phyloP scores from a whole-genome alignment of 2,329 filamentous ascomycete genomes.

The Aureobasidium sp. region DNA sequence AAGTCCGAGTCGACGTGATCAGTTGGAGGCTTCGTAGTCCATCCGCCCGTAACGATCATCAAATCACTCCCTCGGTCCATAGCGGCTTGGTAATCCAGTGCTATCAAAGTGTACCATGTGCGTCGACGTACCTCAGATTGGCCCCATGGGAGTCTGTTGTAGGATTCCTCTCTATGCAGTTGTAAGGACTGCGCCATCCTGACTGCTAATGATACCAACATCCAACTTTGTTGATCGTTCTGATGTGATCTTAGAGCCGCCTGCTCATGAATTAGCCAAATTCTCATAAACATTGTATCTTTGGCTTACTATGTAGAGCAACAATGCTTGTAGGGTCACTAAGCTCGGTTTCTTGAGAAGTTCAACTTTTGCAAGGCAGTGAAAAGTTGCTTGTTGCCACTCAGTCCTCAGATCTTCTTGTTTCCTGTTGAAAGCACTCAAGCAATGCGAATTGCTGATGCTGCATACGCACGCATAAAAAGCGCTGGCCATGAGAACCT shows the following conservation, averaged over 20 bases:
- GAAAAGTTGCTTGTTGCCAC: background rate
- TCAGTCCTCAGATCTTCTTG: background rate
- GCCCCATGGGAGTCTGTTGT: background rate
- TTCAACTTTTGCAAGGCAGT: background rate
- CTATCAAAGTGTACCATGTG: background rate
- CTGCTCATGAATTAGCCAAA: background rate
- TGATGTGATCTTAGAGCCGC: slow-evolving; percentile 7
- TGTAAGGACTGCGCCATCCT: slow-evolving; percentile 4
- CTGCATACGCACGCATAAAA: slow-evolving; percentile 7
- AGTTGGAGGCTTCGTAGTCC: background rate
- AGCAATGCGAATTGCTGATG: slow-evolving; percentile 1
- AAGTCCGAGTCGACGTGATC: background rate
- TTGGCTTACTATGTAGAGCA: background rate
- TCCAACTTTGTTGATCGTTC: slow-evolving; percentile 8
- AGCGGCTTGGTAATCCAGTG: slow-evolving; percentile 8
- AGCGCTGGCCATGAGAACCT: background rate
- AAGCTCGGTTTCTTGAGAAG: background rate
- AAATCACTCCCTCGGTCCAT: slow-evolving; percentile 9
- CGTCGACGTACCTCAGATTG: slow-evolving; percentile 7
- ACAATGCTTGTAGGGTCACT: background rate
- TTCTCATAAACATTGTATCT: background rate
- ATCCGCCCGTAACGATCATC: background rate
- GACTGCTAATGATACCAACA: background rate
- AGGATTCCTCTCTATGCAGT: slow-evolving; percentile 7
- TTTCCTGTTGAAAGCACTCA: background rate